Evolutionary conservation across 441 rosid genomes (phyloP).

Genomic region (Erodium texanum): DNA sequence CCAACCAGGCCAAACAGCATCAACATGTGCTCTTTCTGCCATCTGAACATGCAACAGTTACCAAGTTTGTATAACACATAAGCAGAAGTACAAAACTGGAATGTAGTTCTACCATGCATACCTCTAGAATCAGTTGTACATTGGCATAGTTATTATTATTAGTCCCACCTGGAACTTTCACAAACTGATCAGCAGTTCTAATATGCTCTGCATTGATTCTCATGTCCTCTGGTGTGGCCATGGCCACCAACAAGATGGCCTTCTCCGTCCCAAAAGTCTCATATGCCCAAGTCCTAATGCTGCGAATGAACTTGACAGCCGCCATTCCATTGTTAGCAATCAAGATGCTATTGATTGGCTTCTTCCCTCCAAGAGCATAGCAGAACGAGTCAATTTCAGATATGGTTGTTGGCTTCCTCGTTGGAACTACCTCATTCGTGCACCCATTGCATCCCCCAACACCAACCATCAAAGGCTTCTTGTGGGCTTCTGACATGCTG

Average conservation of each 20-base stretch:
- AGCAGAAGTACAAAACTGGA: not conserved
- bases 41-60: slow-evolving; percentile 41
- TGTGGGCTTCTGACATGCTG: slow-evolving; percentile 62
- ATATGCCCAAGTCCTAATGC: slow-evolving; percentile 95
- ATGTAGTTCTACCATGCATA: slow-evolving; percentile 21
- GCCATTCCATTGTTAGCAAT: slow-evolving; percentile 99
- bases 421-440: slow-evolving; percentile 42
- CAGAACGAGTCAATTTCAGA: slow-evolving; percentile 75
- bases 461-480: slow-evolving; percentile 37
- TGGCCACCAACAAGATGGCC: slow-evolving; percentile 90
- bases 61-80: slow-evolving; percentile 7
- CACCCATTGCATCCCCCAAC: slow-evolving; percentile 45
- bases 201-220: slow-evolving; percentile 98
- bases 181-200: slow-evolving; percentile 97
- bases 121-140: slow-evolving; percentile 99
- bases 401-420: slow-evolving; percentile 47
- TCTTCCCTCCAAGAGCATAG: slow-evolving; percentile 72
- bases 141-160: slow-evolving; percentile 98
- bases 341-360: slow-evolving; percentile 81
- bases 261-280: slow-evolving; percentile 95
- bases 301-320: slow-evolving; percentile 95
- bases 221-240: slow-evolving; percentile 99
- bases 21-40: slow-evolving; percentile 95
- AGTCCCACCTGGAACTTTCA: slow-evolving; percentile 99
- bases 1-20: slow-evolving; percentile 99